These are phyloP conservation scores for Fremontodendron californicum DNA, from an alignment of 345 rosid species.

Conservation along the genomic window DNA sequence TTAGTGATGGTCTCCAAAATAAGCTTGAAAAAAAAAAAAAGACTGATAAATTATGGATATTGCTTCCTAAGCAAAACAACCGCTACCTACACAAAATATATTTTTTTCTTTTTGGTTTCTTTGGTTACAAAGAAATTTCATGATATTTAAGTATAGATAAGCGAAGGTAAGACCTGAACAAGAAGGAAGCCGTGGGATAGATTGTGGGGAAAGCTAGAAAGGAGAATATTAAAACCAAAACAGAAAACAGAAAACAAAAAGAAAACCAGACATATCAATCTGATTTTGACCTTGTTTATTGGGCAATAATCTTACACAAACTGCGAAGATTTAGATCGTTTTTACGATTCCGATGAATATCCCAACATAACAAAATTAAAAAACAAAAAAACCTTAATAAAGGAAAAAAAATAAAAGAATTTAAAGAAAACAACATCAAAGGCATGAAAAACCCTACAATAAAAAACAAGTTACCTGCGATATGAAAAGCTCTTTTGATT, in stretches of 20 bases:
- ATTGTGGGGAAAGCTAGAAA: not conserved
- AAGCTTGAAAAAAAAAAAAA: not conserved
- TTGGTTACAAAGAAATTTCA: slow-evolving; percentile 2
- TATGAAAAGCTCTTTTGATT: slow-evolving; percentile 9
- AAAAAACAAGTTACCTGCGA: slow-evolving; percentile 24
- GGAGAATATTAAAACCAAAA: not conserved
- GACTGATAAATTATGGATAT: not conserved
- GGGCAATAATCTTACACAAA: not conserved
- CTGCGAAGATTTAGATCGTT: not conserved
- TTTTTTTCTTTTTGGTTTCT: no score
- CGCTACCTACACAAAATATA: not conserved
- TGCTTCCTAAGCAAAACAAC: not conserved
- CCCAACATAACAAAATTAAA: not conserved
- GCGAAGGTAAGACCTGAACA: not conserved
- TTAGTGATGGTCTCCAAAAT: no score
- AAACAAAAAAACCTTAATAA: not conserved
- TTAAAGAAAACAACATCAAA: not conserved
- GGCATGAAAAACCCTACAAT: slow-evolving; percentile 10
- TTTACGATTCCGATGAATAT: not conserved
- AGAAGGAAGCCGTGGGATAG: not conserved
- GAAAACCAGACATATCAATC: not conserved
- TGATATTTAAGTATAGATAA: no score
- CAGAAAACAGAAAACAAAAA: not conserved
- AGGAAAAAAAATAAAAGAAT: not conserved
- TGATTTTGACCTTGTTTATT: not conserved